These are phyloP conservation scores for Oryza punctata DNA, from an alignment of 176 grass and related monocot genomes.

Conservation along the genomic window DNA sequence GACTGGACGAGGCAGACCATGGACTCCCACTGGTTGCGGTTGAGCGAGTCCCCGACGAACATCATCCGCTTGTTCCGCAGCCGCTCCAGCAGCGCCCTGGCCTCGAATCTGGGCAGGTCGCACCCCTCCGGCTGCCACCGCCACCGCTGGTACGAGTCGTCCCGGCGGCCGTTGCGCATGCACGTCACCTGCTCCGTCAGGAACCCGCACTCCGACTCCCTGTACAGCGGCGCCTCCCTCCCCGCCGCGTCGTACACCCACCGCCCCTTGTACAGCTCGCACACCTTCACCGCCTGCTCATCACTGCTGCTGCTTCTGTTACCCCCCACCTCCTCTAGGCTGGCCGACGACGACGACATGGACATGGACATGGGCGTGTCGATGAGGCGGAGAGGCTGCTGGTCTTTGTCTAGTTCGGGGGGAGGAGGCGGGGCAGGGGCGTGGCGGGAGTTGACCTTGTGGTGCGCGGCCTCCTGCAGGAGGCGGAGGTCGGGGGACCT, in stretches of 20 bases:
- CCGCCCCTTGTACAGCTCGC: slow-evolving; percentile 64
- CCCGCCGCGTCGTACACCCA: slow-evolving; percentile 71
- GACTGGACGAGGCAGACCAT: slow-evolving; percentile 82
- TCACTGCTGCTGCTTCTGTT: background rate
- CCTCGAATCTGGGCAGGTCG: slow-evolving; percentile 69
- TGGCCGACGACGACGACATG: too few species aligned
- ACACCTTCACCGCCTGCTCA: background rate
- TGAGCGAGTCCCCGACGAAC: slow-evolving; percentile 86
- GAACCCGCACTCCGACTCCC: slow-evolving; percentile 75
- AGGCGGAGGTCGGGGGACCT: slow-evolving; percentile 38
- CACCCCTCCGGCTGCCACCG: slow-evolving; percentile 74
- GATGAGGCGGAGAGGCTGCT: too few species aligned
- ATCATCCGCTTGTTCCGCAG: slow-evolving; percentile 74
- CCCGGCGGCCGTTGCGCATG: slow-evolving; percentile 84
- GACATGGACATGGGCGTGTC: background rate
- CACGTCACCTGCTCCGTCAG: slow-evolving; percentile 96
- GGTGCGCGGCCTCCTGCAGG: slow-evolving; percentile 48
- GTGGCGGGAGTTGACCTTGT: slow-evolving; percentile 27
- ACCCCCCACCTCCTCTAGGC: background rate
- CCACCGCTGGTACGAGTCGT: slow-evolving; percentile 85
- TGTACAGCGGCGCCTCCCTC: slow-evolving; percentile 51
- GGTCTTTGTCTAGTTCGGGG: too few species aligned
- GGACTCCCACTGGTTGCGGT: slow-evolving; percentile 90
- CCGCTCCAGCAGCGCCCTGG: slow-evolving; percentile 59
- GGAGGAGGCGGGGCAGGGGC: too few species aligned